phyloP scores from a whole-genome alignment of 768 basidiomycete species.

The Auriscalpium microsporum region DNA sequence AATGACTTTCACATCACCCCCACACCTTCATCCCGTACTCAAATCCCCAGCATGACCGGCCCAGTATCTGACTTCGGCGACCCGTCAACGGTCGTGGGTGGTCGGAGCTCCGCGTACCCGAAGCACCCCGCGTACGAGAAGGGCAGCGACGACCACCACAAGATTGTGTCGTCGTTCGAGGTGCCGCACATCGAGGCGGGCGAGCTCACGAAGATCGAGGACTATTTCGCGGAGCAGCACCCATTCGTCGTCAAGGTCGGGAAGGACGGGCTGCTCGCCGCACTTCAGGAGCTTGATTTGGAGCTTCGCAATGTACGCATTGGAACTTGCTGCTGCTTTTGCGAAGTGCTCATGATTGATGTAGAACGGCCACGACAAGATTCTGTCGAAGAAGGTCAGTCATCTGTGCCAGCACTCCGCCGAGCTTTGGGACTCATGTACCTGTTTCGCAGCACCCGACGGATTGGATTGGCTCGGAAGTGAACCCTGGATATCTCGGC shows the following conservation, averaged over 20 bases:
- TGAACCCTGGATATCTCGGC: slow-evolving; percentile 64
- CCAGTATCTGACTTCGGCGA: too few species aligned
- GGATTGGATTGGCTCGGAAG: slow-evolving; percentile 63
- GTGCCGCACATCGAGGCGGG: neutral
- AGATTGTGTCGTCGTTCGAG: neutral
- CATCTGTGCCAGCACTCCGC: neutral
- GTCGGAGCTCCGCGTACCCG: too few species aligned
- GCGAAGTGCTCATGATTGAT: neutral
- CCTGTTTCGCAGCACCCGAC: slow-evolving; percentile 37
- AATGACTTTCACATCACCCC: too few species aligned
- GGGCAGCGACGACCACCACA: too few species aligned
- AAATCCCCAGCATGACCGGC: too few species aligned
- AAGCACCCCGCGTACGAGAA: too few species aligned
- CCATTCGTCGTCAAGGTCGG: slow-evolving; percentile 68
- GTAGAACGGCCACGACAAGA: slow-evolving; percentile 31
- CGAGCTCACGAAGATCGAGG: slow-evolving; percentile 2
- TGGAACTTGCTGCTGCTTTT: neutral
- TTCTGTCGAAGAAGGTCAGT: slow-evolving; percentile 57
- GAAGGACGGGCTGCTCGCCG: slow-evolving; percentile 57
- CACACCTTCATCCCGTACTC: too few species aligned
- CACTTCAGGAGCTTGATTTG: slow-evolving; percentile 59
- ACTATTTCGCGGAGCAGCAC: slow-evolving; percentile 37
- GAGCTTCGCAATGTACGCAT: slow-evolving; percentile 46
- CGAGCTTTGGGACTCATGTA: neutral
- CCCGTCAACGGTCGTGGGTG: too few species aligned